phyloP scores from a whole-genome alignment of 2,329 filamentous ascomycete species.

The Fonsecaea monophora region DNA sequence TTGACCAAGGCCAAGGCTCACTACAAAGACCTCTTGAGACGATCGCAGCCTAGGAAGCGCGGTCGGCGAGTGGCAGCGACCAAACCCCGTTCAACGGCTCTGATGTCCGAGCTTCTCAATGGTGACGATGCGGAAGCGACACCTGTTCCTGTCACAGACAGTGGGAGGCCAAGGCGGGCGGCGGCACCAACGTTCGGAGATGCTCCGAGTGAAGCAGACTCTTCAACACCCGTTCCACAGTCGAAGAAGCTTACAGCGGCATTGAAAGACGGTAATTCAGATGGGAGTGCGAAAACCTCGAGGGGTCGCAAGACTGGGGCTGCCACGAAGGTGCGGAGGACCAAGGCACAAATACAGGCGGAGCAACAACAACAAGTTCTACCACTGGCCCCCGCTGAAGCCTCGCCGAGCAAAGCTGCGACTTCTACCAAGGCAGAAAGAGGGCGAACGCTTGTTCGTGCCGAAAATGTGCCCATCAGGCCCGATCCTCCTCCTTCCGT shows the following conservation, averaged over 20 bases:
- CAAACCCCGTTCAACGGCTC: conserved; percentile 56
- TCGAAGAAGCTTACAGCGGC: conserved; percentile 43
- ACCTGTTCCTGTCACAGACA: conserved; percentile 55
- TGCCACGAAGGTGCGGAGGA: conserved; percentile 37
- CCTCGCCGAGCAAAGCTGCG: conserved; percentile 29
- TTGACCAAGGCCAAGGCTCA: conserved; percentile 58
- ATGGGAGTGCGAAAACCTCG: conserved; percentile 41
- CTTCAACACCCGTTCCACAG: conserved; percentile 43
- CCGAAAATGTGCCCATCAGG: conserved; percentile 30
- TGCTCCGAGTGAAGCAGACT: conserved; percentile 40
- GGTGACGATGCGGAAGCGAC: conserved; percentile 52
- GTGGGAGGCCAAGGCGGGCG: conserved; percentile 56
- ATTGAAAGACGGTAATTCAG: conserved; percentile 38
- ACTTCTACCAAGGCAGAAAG: conserved; percentile 24
- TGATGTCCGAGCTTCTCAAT: conserved; percentile 56
- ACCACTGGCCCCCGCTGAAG: conserved; percentile 29
- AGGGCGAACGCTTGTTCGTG: conserved; percentile 32
- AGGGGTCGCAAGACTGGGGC: conserved; percentile 39
- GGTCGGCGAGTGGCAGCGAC: conserved; percentile 45
- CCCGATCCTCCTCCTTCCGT: conserved; percentile 18
- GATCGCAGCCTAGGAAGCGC: conserved; percentile 51
- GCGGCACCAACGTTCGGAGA: conserved; percentile 59
- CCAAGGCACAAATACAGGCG: conserved; percentile 40
- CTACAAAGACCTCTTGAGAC: conserved; percentile 58
- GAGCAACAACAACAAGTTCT: conserved; percentile 35